Percentiles rank a stretch among this genome's conserved stretches.
phyloP scores from a whole-genome alignment of 495 filamentous ascomycete species.

The Daldinia vernicosa region DNA sequence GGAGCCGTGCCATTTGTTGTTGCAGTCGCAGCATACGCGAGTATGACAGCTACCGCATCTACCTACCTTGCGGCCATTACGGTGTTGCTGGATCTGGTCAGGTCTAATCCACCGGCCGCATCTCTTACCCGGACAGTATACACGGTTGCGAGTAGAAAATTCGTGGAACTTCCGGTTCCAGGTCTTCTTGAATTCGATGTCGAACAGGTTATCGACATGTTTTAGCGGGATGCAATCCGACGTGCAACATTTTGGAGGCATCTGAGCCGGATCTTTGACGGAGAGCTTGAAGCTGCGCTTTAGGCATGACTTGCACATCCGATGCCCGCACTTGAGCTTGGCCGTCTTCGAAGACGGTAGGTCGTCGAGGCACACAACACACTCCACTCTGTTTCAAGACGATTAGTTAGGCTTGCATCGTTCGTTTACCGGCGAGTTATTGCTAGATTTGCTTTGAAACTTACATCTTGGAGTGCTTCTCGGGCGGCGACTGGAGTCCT shows the following conservation, averaged over 20 bases:
- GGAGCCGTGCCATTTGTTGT: slow-evolving; percentile 73
- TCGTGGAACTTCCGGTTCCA: slow-evolving; percentile 83
- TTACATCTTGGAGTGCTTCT: slow-evolving; percentile 49
- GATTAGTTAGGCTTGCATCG: slow-evolving; percentile 34
- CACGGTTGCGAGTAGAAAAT: slow-evolving; percentile 74
- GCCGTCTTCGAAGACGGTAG: slow-evolving; percentile 66
- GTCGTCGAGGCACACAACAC: slow-evolving; percentile 72
- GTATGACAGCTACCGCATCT: slow-evolving; percentile 73
- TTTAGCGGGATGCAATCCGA: slow-evolving; percentile 74
- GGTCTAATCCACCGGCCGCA: slow-evolving; percentile 83
- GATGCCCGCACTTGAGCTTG: slow-evolving; percentile 77
- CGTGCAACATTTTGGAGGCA: slow-evolving; percentile 84
- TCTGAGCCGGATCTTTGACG: slow-evolving; percentile 75
- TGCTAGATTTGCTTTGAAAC: slow-evolving; percentile 24
- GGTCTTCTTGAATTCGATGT: slow-evolving; percentile 71
- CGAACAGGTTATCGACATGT: slow-evolving; percentile 78
- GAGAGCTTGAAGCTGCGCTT: slow-evolving; percentile 76
- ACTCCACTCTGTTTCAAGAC: slow-evolving; percentile 65
- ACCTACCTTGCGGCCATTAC: slow-evolving; percentile 61
- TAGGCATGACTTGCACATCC: slow-evolving; percentile 79
- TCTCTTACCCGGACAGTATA: slow-evolving; percentile 74
- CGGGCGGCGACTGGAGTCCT: slow-evolving; percentile 38
- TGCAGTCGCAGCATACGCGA: slow-evolving; percentile 78
- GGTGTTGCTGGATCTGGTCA: slow-evolving; percentile 64
- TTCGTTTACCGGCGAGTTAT: background rate